Conservation (phyloP, 306 rosid species). For the Styphnolobium japonicum region DNA sequence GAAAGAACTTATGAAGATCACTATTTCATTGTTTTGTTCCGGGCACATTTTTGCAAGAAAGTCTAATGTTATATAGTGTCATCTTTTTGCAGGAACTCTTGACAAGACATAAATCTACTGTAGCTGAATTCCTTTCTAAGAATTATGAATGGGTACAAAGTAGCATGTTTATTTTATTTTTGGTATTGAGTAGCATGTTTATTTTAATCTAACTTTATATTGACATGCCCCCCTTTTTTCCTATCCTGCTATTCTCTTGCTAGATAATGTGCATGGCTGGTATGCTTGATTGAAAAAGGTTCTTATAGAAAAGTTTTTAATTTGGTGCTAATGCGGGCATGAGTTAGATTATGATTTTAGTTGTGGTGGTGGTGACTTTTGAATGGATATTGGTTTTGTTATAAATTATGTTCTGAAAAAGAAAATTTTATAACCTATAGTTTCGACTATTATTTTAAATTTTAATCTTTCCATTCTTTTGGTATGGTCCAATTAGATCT, state of each 20-base stretch:
- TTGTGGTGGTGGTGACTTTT: not conserved
- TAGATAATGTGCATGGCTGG: not conserved
- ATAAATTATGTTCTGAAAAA: not conserved
- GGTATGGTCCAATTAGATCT: not conserved
- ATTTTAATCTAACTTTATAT: not conserved
- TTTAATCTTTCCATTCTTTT: not conserved
- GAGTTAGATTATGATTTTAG: not conserved
- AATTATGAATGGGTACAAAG: constrained; percentile 87
- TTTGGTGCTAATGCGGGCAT: constrained; percentile 5
- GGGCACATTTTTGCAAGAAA: not conserved
- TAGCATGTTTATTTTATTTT: not conserved
- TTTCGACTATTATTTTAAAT: not conserved
- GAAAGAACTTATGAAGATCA: not conserved
- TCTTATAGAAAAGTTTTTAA: not conserved
- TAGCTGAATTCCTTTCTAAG: constrained; percentile 88
- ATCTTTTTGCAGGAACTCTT: constrained; percentile 76
- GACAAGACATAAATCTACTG: constrained; percentile 98
- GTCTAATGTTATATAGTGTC: not conserved
- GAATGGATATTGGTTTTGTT: not conserved
- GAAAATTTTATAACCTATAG: not conserved
- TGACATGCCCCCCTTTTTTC: not conserved
- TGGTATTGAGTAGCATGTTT: constrained; percentile 1
- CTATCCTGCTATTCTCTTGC: not conserved
- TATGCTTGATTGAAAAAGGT: constrained; percentile 10
- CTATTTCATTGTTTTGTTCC: not conserved